These are phyloP conservation scores for Tetraselmis chui DNA, from an alignment of 139 green algal species.

Conservation along the genomic window DNA sequence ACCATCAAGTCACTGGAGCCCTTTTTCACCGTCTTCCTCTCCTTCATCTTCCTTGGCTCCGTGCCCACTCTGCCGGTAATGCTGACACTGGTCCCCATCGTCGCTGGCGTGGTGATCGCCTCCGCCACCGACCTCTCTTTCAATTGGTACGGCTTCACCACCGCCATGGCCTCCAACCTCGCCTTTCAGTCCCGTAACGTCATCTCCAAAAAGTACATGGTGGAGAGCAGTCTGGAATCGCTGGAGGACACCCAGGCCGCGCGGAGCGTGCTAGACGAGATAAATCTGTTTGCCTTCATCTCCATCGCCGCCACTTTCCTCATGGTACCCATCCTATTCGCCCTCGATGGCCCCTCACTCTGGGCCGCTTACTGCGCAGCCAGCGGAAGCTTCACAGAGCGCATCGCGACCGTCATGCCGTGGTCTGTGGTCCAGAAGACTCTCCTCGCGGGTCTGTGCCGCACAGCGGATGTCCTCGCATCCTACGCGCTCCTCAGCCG, in stretches of 20 bases:
- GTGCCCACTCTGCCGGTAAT: not conserved
- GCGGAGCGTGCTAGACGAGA: conserved; percentile 18
- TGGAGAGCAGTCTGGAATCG: conserved; percentile 7
- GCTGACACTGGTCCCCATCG: conserved; percentile 16
- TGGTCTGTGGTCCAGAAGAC: conserved; percentile 2
- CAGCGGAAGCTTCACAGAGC: too few relatives aligned
- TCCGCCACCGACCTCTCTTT: conserved; percentile 31
- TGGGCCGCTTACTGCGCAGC: not conserved
- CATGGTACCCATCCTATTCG: conserved; percentile 17
- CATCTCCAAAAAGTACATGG: conserved; percentile 33
- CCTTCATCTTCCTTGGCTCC: not conserved
- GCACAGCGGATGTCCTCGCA: not conserved
- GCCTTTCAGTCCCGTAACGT: conserved; percentile 39
- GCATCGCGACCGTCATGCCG: not conserved
- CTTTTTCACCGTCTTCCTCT: conserved; percentile 16
- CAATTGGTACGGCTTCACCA: conserved; percentile 35
- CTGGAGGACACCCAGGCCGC: conserved; percentile 4
- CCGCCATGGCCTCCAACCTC: conserved; percentile 42
- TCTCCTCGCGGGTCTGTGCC: conserved; percentile 20
- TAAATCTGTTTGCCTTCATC: conserved; percentile 35
- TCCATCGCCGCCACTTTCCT: conserved; percentile 20
- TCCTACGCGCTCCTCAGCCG: conserved; percentile 16
- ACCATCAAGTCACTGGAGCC: conserved; percentile 10
- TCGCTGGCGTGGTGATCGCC: conserved; percentile 15
- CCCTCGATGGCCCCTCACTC: conserved; percentile 9